Base-by-base conservation (phyloP, 1,284 basidiomycete species). In the Trichosporon sp. region DNA sequence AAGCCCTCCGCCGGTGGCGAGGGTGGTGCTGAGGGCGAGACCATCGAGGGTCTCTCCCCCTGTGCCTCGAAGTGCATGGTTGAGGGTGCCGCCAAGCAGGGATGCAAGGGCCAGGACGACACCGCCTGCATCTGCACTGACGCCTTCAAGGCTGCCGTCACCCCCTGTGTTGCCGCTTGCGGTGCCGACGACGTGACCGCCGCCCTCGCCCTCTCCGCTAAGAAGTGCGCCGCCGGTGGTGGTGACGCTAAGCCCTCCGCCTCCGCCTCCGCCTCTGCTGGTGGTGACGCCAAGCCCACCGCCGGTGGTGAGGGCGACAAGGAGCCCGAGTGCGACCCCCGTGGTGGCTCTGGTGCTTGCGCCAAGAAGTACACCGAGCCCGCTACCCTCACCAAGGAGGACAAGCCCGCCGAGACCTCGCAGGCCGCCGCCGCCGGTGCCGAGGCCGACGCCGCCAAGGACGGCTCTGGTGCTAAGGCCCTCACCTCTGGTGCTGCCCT, bases 121-220 rank as follows among this genome's bases (percentile, higher is more conserved):
- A 62, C 9, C 15, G 23, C 60, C 60, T 67, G 66, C 27, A 8
- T 67, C 31, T 67, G 66, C 38, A 47, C 44, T 23, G n/a, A 62
- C 4, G 29, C 44, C 21, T 67, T 63, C 38, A n/a, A 21, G 21
- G n/a, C 12, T 23, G 27, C 60, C 12, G 62, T 32, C 23, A 62
- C 66, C 42, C 32, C 47, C 31, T 67, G 66, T 34, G 23, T 67
- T 9, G 34, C 34, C 23, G 25, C 47, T 12, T 31, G 34, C 9
- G 32, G 67, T 29, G 12, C 64, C 9, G 18, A 44, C 29, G 65
- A 69, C 60, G 27, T 68, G 3, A 21, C 25, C 5, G 68, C 65
- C 27, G 68, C 51, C 27, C 68, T 64, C n/a, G 60, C 60, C 23
- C 65, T 66, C 47, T 29, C 47, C 44, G 35, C 51, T 63, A 38